Base-by-base conservation (phyloP, 2,329 filamentous ascomycete species). In the Stromatinia cepivora region DNA sequence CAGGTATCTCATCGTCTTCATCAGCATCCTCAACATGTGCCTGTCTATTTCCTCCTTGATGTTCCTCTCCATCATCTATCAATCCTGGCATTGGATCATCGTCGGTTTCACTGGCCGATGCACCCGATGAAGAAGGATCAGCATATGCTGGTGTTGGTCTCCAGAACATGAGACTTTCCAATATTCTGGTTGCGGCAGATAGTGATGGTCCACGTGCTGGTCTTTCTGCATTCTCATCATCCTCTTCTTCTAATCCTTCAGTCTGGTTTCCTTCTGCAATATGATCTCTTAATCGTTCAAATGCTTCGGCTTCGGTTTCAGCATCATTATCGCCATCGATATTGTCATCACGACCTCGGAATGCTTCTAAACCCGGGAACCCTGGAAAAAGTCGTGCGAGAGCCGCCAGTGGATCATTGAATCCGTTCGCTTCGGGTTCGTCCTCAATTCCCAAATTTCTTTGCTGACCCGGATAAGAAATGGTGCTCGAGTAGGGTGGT, bases 401-500 rank as follows among this genome's bases (percentile, higher is more conserved):
- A 25, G 76, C 77, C 10, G 73, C 76, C 17, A 78, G 64, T 7
- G 76, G 76, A 63, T 77, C 69, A 25, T 71, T 69, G 52, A 75
- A 72, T 28, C 71, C 65, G 2, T 70, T 72, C 11, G 25, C 63
- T 6, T 70, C 36, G 15, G 52, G 66, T 0, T 48, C 64, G 15
- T 68, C 62, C 4, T 46, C 53, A 6, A 65, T 56, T 53, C 73
- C 69, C 11, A 75, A 54, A 3, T 53, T 61, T 17, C 36, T 31
- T 42, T 71, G 62, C 57, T 78, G 77, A 22, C 62, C 36, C 45
- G 71, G 69, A 59, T 78, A 78, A 1, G 76, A 77, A 52, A 73
- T 76, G 13, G 77, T 73, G 63, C 76, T 79, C 2, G 67, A 42
- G 36, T 75, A 74, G n/a, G 78, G 78, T 13, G 78, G 77, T 6